Evolutionary conservation across 2,329 filamentous ascomycete genomes (phyloP).

Genomic region (Trichophyton equinum): DNA sequence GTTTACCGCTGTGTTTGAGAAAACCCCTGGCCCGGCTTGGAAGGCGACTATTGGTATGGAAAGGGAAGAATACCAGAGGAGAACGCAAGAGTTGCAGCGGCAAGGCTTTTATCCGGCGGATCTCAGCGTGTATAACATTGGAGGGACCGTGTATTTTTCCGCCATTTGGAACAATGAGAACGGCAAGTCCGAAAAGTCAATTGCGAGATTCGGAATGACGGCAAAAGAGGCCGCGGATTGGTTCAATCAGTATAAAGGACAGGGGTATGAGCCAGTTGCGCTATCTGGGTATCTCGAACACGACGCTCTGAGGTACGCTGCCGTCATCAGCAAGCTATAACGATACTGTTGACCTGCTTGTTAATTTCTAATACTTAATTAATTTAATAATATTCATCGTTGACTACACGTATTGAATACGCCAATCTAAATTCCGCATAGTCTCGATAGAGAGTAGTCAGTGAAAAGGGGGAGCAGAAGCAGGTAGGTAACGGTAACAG

Average conservation of each 20-base stretch:
- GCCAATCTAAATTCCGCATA: too few species aligned
- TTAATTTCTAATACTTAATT: too few species aligned
- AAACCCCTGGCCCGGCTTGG: conserved; percentile 4
- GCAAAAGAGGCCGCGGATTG: conserved; percentile 1
- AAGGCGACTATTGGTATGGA: conserved; percentile 4
- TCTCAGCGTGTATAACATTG: conserved; percentile 8
- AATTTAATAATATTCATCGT: too few species aligned
- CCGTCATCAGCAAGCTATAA: not conserved
- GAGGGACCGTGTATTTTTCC: conserved; percentile 6
- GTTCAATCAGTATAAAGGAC: not conserved
- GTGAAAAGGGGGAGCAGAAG: too few species aligned
- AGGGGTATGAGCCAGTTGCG: not conserved
- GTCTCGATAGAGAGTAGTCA: too few species aligned
- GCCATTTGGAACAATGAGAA: conserved; percentile 11
- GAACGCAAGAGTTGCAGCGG: conserved; percentile 6
- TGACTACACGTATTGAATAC: too few species aligned
- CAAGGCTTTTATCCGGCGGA: conserved; percentile 9
- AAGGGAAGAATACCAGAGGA: conserved; percentile 4
- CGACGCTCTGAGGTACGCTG: not conserved
- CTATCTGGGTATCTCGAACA: not conserved
- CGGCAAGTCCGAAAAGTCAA: not conserved
- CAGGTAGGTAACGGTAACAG: too few species aligned
- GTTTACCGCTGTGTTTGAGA: conserved; percentile 9
- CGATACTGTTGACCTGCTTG: too few species aligned
- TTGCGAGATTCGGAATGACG: conserved; percentile 7